Percentiles rank a stretch among this genome's conserved stretches.
These are phyloP conservation scores for Cadophora sp. DNA, from an alignment of 2,329 filamentous ascomycete genomes.

Conservation along the genomic window DNA sequence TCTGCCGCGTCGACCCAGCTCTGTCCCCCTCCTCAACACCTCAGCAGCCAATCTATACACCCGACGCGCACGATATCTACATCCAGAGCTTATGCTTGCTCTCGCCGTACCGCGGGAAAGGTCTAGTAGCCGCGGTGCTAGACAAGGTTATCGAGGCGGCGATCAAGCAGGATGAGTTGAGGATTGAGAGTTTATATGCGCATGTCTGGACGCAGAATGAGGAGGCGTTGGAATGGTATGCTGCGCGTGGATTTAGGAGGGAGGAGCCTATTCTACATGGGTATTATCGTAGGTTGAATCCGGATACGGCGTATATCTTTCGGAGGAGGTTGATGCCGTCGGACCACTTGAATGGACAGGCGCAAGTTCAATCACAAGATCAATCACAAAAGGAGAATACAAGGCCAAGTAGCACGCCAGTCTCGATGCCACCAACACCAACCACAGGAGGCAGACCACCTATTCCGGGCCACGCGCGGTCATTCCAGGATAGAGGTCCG, in stretches of 20 bases:
- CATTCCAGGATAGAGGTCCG: conserved; percentile 65
- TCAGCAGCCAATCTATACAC: conserved; percentile 25
- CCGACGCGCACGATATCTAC: conserved; percentile 59
- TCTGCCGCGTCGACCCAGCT: conserved; percentile 65
- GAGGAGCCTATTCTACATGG: conserved; percentile 54
- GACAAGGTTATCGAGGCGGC: conserved; percentile 44
- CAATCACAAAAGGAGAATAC: conserved; percentile 44
- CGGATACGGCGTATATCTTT: conserved; percentile 67
- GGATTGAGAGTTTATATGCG: conserved; percentile 59
- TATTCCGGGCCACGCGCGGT: conserved; percentile 40
- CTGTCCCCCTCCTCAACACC: conserved; percentile 29
- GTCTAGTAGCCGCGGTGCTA: conserved; percentile 63
- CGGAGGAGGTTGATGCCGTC: conserved; percentile 47
- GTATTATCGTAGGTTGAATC: conserved; percentile 68
- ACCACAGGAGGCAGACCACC: conserved; percentile 12
- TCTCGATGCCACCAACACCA: conserved; percentile 11
- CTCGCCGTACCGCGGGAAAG: conserved; percentile 66
- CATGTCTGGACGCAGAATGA: conserved; percentile 74
- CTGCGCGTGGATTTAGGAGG: conserved; percentile 60
- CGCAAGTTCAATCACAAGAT: conserved; percentile 44
- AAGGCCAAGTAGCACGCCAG: conserved; percentile 51
- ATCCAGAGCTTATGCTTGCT: conserved; percentile 69
- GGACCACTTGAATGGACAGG: conserved; percentile 35
- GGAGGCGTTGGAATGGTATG: conserved; percentile 69
- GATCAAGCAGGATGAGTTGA: conserved; percentile 43